Base-by-base conservation (phyloP, 2,329 filamentous ascomycete genomes). In the Pestalotiopsis sp. region DNA sequence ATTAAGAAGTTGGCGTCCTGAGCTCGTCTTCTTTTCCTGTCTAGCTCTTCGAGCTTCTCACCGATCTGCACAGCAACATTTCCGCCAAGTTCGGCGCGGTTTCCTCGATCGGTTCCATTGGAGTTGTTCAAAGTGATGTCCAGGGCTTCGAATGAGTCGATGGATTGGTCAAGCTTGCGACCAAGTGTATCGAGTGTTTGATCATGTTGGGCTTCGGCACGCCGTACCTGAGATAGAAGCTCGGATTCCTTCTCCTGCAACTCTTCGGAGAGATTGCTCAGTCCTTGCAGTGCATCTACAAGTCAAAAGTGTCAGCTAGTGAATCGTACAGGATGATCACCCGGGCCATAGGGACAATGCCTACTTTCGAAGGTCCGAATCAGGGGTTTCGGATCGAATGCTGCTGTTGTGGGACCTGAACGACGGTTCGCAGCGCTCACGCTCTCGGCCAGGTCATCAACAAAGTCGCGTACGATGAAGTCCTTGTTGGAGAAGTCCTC, bases 401-500 rank as follows among this genome's bases (percentile, higher is more conserved):
- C 82, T 71, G 87, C 86, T 77, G 84, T 86, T 70, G 84, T 85
- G 72, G 88, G 86, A 7, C 89, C 90, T 14, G 95, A 98, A 69
- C 93, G 92, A 67, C 96, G 93, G 76, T 91, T 93, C 25, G 87
- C 85, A n/a, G 93, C 91, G 45, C 94, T 88, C 25, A 94, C 93
- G 74, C 87, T 92, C 72, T 98, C 95, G 65, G 95, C 96, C 69
- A 99, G 90, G 65, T 91, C 90, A 79, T 99, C 97, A 75, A 99
- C 91, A 79, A 99, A 99, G 83, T 99, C 96, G 77, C 97, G 94
- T 73, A 98, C 95, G 72, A 98, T 98, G 78, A 98, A 99, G 82
- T 98, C 96, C 76, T 93, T 93, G 79, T 87, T 93, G 68, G 93
- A 93, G 81, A 95, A 94, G 82, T 95, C 94, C 59, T 97, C 94